phyloP scores from a whole-genome alignment of 2,329 filamentous ascomycete species.

The Fusarium fracticaudum region DNA sequence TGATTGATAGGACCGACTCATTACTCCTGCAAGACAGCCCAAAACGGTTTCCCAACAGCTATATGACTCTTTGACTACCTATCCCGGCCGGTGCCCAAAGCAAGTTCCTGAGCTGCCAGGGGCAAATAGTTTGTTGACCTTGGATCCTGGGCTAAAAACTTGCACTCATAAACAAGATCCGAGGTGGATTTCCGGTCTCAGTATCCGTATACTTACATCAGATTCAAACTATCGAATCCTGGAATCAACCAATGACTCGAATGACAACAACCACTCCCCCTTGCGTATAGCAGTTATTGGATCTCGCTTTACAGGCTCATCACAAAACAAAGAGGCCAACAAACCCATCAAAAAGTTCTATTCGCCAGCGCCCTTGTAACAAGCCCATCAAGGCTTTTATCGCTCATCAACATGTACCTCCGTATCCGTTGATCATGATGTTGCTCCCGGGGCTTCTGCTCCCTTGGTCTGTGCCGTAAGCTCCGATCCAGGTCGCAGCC shows the following conservation, averaged over 20 bases:
- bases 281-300: slow-evolving; percentile 14
- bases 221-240: slow-evolving; percentile 13
- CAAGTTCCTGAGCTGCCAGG: slow-evolving; percentile 20
- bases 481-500: slow-evolving; percentile 67
- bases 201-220: slow-evolving; percentile 14
- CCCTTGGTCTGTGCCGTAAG: slow-evolving; percentile 39
- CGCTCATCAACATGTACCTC: slow-evolving; percentile 3
- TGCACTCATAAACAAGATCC: slow-evolving; percentile 6
- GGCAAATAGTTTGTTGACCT: not conserved
- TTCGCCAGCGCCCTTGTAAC: slow-evolving; percentile 21
- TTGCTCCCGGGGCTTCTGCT: slow-evolving; percentile 28
- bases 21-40: slow-evolving; percentile 12
- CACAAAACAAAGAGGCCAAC: not conserved
- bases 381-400: slow-evolving; percentile 15
- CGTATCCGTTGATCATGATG: slow-evolving; percentile 25
- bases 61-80: slow-evolving; percentile 34
- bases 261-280: slow-evolving; percentile 27
- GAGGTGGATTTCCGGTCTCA: slow-evolving; percentile 22
- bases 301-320: not conserved
- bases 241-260: slow-evolving; percentile 27
- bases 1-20: slow-evolving; percentile 37
- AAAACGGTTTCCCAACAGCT: slow-evolving; percentile 21
- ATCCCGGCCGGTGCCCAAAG: slow-evolving; percentile 19
- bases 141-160: slow-evolving; percentile 19
- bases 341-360: slow-evolving; percentile 18